Base-by-base conservation (phyloP, 2,329 filamentous ascomycete genomes). In the Fusarium sp. region DNA sequence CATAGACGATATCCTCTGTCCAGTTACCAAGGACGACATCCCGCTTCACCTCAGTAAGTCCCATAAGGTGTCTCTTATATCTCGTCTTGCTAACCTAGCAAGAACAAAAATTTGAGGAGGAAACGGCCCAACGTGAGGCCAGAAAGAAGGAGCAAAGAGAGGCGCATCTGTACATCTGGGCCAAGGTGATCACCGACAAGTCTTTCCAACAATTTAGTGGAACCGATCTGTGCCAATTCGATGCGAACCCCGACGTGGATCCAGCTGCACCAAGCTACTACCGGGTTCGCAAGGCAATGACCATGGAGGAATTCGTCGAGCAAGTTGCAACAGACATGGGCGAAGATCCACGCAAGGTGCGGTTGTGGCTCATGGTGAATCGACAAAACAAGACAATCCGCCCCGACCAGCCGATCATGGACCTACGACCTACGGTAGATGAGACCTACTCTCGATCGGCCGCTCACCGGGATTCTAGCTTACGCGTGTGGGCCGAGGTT, bases 341-440 rank as follows among this genome's bases (percentile, higher is more conserved):
- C 0, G 83, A 93, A 59, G 91, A 95, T 52, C 87, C 92, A 1
- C 90, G 91, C 66, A 89, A 90, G 70, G 84, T 98, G 27, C 91
- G 96, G 24, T 89, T 98, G 20, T 99, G 96, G 97, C 91, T 94
- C 64, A 98, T 99, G 95, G 96, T 99, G 1, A 98, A 98, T 80
- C 93, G 96, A 13, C 96, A 99, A 82, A 99, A 99, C 81, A 98
- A 98, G 83, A 99, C 96, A 0, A 93, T 94, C 40, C 91, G 96
- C 20, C 96, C 97, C 0, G 96, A 99, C 80, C 92, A 94, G 67
- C 94, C 95, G 0, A 91, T 99, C 58, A 90, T 90, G 80, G 95
- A 97, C 79, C 84, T 91, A 2, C 88, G 92, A 6, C 93, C 94
- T 81, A 95, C 92, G 0, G 86, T 96, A 16, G 93, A 95, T 76